Conservation (phyloP, 441 rosid species). For the Kokia cookei region DNA sequence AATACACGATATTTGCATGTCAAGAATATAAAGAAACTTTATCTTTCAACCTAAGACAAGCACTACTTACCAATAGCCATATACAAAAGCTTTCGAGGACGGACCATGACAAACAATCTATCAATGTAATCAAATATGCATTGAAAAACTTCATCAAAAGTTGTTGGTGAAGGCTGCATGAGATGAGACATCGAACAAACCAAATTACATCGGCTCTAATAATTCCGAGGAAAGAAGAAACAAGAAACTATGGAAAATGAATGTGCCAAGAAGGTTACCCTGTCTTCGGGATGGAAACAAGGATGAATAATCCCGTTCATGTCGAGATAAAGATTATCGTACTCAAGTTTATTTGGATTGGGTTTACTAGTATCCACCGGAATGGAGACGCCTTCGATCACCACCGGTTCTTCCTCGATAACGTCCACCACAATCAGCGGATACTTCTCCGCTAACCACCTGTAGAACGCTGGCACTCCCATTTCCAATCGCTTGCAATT, state of each 20-base stretch:
- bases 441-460: conserved; percentile 82
- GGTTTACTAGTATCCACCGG: conserved; percentile 74
- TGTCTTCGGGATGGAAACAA: conserved; percentile 78
- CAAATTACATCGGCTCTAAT: background rate
- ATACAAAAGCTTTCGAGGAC: conserved; percentile 69
- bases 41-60: background rate
- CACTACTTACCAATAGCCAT: conserved; percentile 70
- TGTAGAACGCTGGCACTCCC: conserved; percentile 80
- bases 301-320: conserved; percentile 83
- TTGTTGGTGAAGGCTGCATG: conserved; percentile 66
- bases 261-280: conserved; percentile 25
- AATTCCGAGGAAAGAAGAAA: background rate
- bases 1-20: background rate
- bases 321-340: conserved; percentile 75
- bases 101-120: conserved; percentile 72
- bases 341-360: conserved; percentile 62
- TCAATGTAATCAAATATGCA: conserved; percentile 82
- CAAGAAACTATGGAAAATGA: background rate
- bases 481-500: conserved; percentile 22
- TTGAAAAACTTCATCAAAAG: conserved; percentile 66
- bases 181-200: conserved; percentile 2
- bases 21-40: background rate
- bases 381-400: conserved; percentile 52
- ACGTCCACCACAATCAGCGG: conserved; percentile 61
- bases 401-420: conserved; percentile 65